Conservation (phyloP, 2,329 filamentous ascomycete species). For the Xylariaceae sp. region DNA sequence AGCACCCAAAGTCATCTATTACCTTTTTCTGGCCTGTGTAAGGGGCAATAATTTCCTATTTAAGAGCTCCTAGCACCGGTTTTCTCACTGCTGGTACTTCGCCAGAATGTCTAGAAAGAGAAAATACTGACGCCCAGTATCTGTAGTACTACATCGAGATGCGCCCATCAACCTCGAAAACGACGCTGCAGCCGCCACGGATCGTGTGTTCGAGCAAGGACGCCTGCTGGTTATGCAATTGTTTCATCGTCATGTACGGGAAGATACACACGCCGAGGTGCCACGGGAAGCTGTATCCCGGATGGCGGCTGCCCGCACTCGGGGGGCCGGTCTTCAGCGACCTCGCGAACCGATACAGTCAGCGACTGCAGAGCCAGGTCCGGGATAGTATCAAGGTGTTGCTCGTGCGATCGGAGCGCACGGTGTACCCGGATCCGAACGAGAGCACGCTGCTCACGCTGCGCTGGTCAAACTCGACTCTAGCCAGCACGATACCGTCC, state of each 20-base stretch:
- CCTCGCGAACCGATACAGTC: slow-evolving; percentile 15
- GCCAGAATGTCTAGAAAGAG: no score
- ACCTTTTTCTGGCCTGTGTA: no score
- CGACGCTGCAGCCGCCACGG: slow-evolving; percentile 30
- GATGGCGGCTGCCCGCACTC: slow-evolving; percentile 46
- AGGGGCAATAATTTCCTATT: no score
- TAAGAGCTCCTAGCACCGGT: no score
- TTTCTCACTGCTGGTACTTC: no score
- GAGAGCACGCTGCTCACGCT: slow-evolving; percentile 24
- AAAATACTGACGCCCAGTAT: no score
- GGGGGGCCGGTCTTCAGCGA: not conserved
- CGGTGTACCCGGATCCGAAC: slow-evolving; percentile 11
- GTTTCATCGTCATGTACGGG: slow-evolving; percentile 47
- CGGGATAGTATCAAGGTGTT: slow-evolving; percentile 15
- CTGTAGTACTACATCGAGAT: slow-evolving; percentile 47
- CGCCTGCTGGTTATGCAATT: slow-evolving; percentile 54
- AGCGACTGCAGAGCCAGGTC: slow-evolving; percentile 6
- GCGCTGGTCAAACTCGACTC: slow-evolving; percentile 12
- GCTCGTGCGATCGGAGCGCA: slow-evolving; percentile 1
- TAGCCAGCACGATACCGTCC: not conserved
- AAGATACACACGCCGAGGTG: slow-evolving; percentile 44
- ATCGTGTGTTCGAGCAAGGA: slow-evolving; percentile 53
- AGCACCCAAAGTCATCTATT: no score
- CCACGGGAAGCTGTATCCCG: slow-evolving; percentile 49
- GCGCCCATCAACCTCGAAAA: slow-evolving; percentile 4